Base-by-base conservation (phyloP, 2,329 filamentous ascomycete genomes). In the Fusarium heterosporum region DNA sequence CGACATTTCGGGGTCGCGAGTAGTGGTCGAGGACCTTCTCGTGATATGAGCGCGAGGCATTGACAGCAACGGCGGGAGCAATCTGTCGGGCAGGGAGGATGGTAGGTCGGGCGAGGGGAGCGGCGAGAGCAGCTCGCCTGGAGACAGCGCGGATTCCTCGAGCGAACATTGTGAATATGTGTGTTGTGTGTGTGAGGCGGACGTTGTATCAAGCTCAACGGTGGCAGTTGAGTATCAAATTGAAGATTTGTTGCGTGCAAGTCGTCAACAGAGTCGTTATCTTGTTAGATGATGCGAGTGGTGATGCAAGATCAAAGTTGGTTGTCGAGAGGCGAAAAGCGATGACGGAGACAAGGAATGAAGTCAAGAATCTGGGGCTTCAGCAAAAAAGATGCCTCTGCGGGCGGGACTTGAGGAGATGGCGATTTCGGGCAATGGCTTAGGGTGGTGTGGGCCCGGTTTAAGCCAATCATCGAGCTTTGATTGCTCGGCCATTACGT, bases 21-120 rank as follows among this genome's bases (percentile, higher is more conserved):
- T 85, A 85, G 76, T 84, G 82, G 75, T 81, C 80, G 52, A 82
- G 78, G 48, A 82, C 83, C 77, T 85, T 85, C 76, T 85, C 83
- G 74, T 85, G 83, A 71, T 85, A 85, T 29, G 79, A 80, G 38
- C 83, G 79, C 51, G 77, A 79, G 53, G 81, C 76, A 48, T 79
- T 76, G 68, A 79, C 74, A 46, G 82, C 72, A 38, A 75, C 74
- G 28, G 78, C 76, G 57, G 78, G 80, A 34, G 81, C 75, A 55
- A 80, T 75, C 71, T 82, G 81, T 39, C 81, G 80, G 51, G 77
- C 75, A 56, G 79, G 66, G 57, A 78, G 64, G 53, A 78, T 70
- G 39, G 80, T 72, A 68, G 81, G 73, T 61, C 78, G 73, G 53
- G 60, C 69, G 73, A 81, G 58, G 70, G 81, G 74, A 55, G 78